Conservation (phyloP, 1,284 basidiomycete genomes). For the Xerocomus tenax region DNA sequence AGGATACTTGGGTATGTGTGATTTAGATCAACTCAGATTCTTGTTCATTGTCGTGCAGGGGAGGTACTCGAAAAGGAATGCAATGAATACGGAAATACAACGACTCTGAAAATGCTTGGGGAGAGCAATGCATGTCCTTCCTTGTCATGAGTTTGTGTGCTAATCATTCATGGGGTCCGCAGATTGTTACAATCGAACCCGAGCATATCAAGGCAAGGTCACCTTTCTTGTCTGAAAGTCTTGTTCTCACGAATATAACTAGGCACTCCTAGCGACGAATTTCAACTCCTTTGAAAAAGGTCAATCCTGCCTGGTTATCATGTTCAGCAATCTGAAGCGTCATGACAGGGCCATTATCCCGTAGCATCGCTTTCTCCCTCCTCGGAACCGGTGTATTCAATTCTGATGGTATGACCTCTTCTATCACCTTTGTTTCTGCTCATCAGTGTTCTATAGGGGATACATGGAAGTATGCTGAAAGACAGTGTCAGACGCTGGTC, state of each 20-base stretch:
- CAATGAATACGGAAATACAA: constrained; percentile 24
- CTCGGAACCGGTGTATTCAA: constrained; percentile 54
- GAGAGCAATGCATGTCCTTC: constrained; percentile 14
- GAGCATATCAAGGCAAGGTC: constrained; percentile 34
- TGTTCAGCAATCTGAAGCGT: constrained; percentile 9
- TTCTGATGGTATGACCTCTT: constrained; percentile 39
- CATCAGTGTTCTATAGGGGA: constrained; percentile 32
- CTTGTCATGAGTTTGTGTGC: not conserved
- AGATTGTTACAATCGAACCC: constrained; percentile 32
- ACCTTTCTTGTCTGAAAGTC: not conserved
- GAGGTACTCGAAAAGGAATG: constrained; percentile 21
- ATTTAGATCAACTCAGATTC: not conserved
- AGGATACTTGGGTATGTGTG: constrained; percentile 31
- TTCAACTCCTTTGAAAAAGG: constrained; percentile 24
- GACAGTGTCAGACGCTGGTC: not conserved
- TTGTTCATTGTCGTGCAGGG: constrained; percentile 16
- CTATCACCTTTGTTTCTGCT: not conserved
- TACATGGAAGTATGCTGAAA: constrained; percentile 41
- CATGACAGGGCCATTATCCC: constrained; percentile 17
- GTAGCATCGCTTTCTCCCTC: constrained; percentile 30
- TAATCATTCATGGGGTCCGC: not conserved
- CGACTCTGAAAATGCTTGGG: constrained; percentile 25
- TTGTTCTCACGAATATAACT: not conserved
- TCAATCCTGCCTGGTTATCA: constrained; percentile 3
- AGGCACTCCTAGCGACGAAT: not conserved